Percentiles rank a stretch among this genome's conserved stretches.
Evolutionary conservation across 768 basidiomycete species (phyloP).

Genomic region (Leccinum pellstonianum): DNA sequence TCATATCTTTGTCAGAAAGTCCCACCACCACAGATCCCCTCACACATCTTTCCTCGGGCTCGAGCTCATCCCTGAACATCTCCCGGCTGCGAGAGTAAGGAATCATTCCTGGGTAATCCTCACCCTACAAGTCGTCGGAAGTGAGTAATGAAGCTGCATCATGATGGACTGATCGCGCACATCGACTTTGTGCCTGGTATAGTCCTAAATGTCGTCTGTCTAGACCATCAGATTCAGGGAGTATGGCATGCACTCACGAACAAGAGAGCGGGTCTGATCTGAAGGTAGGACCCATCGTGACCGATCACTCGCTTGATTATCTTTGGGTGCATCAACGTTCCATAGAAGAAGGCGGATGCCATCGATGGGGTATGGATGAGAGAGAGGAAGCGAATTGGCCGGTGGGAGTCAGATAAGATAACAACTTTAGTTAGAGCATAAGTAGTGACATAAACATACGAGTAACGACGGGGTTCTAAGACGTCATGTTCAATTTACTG

Average conservation of each 20-base stretch:
- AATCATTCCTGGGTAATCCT: slow-evolving; percentile 84
- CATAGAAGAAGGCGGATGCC: slow-evolving; percentile 77
- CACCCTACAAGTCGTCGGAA: slow-evolving; percentile 38
- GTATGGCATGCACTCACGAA: slow-evolving; percentile 44
- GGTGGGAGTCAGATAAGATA: slow-evolving; percentile 1
- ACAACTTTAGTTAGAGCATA: neutral
- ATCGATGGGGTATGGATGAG: slow-evolving; percentile 15
- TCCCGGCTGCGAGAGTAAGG: slow-evolving; percentile 49
- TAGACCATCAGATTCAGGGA: neutral
- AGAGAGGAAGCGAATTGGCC: neutral
- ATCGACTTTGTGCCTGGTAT: slow-evolving; percentile 79
- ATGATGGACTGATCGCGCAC: slow-evolving; percentile 32
- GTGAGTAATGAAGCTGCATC: slow-evolving; percentile 2
- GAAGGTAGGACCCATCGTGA: slow-evolving; percentile 60
- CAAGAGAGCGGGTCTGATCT: slow-evolving; percentile 72
- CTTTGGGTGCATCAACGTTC: slow-evolving; percentile 85
- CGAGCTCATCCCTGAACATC: slow-evolving; percentile 52
- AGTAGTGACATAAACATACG: too few relatives aligned
- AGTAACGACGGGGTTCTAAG: too few relatives aligned
- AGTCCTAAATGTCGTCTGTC: slow-evolving; percentile 44
- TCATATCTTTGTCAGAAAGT: slow-evolving; percentile 60
- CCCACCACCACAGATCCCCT: slow-evolving; percentile 80
- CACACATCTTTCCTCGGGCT: slow-evolving; percentile 63
- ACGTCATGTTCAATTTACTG: too few relatives aligned
- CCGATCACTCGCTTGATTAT: slow-evolving; percentile 76